A percentile compares a stretch with the other conserved stretches of the same genome.
These are phyloP conservation scores for Microascus cirrosus DNA, from an alignment of 2,329 filamentous ascomycete genomes.

Conservation along the genomic window DNA sequence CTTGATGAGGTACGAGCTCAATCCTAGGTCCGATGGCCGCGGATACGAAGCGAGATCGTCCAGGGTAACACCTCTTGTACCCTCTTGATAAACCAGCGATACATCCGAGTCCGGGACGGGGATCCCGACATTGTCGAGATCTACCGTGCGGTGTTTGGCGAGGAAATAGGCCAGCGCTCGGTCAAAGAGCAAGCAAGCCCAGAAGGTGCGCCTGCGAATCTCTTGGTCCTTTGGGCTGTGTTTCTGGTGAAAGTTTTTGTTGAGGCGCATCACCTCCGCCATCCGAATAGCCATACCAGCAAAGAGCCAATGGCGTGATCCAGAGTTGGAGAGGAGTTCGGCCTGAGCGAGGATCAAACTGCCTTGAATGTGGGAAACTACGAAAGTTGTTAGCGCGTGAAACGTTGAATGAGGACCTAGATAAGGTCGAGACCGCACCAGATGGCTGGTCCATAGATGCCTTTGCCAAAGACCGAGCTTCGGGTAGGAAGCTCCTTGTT, in stretches of 20 bases:
- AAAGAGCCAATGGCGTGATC: constrained; percentile 12
- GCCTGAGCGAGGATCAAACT: constrained; percentile 10
- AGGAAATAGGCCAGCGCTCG: constrained; percentile 6
- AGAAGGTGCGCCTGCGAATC: constrained; percentile 14
- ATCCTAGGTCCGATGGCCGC: constrained; percentile 9
- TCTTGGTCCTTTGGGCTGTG: constrained; percentile 13
- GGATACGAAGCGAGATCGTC: constrained; percentile 4
- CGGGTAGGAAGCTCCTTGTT: background rate
- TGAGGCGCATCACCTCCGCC: constrained; percentile 14
- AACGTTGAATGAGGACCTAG: background rate
- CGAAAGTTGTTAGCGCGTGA: background rate
- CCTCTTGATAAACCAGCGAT: constrained; percentile 9
- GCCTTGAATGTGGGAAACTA: constrained; percentile 10
- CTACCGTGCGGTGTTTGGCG: constrained; percentile 7
- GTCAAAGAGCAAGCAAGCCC: constrained; percentile 12
- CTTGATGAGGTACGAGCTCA: constrained; percentile 10
- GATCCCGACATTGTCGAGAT: constrained; percentile 4
- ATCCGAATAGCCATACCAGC: constrained; percentile 12
- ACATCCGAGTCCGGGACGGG: constrained; percentile 9
- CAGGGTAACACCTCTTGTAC: constrained; percentile 7
- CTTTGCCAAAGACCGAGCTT: constrained; percentile 5
- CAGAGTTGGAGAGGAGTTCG: constrained; percentile 12
- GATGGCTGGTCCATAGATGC: constrained; percentile 7
- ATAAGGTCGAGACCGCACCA: background rate
- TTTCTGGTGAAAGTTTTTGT: constrained; percentile 13